Evolutionary conservation across 192 early-diverging fungal genomes (phyloP), one percentile per base, ranked within the genome.

Genomic region (Spizellomyces sp.): DNA sequence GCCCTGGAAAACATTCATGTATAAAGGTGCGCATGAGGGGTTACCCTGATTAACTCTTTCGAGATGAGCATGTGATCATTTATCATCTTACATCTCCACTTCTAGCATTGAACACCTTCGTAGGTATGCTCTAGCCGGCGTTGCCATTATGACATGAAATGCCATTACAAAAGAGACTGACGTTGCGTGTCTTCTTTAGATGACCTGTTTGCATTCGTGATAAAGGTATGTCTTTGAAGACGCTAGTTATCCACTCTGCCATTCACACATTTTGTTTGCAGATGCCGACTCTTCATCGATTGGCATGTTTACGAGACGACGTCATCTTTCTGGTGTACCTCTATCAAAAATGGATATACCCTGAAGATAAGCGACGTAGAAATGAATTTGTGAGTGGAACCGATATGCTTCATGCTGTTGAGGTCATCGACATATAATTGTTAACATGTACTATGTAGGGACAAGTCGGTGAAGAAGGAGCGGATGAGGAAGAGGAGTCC

Each of bases 1-100:
- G 95, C 93, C 93, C 6, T 94, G 92, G 91, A 90, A 89, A 62
- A 94, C 95, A 8, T 87, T 96, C 70, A 93, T 93, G 89, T 96
- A 96, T 84, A 96, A 96, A 77, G 78, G 70, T 76, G 44, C 15
- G 52, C 45, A 2, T 10, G 8, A 12, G 22, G 4, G n/a, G n/a
- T 1, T 19, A 43, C 47, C 1, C 10, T 43, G 64, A 14, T 45
- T 66, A 2, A 4, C 50, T 54, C 4, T n/a, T 4, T 2, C 0
- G 27, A 36, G 27, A 36, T 63, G 48, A 56, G 15, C 21, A 10
- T 19, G 19, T 61, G 62, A 4, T 46, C 59, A 56, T 19, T 65
- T 67, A 9, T 5, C 64, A 1, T 12, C 14, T 64, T 12, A n/a
- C 17, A 10, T 55, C 4, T 55, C 17, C 27, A 22, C 22, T 9